These are phyloP conservation scores for Ambrosia artemisiifolia DNA, from an alignment of 129 eudicot species.

Conservation along the genomic window DNA sequence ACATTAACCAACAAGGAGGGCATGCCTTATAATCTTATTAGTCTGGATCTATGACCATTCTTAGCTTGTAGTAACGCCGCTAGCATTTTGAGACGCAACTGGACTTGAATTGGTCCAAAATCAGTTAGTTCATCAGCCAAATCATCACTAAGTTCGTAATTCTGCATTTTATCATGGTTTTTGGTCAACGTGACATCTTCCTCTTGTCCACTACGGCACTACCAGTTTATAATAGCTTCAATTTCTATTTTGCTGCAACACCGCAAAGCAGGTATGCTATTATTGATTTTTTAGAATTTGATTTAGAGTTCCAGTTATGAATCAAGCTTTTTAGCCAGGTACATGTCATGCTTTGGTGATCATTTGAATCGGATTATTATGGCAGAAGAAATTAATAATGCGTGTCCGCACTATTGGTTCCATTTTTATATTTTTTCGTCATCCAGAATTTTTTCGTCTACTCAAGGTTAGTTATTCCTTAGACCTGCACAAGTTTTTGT, in stretches of 20 bases:
- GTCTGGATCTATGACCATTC: slow-evolving; percentile 55
- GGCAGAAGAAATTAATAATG: no score
- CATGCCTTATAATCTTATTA: background rate
- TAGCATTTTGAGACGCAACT: slow-evolving; percentile 19
- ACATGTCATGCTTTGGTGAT: no score
- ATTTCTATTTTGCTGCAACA: slow-evolving; percentile 17
- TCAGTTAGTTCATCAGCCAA: slow-evolving; percentile 25
- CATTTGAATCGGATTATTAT: no score
- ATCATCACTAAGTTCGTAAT: slow-evolving; percentile 33
- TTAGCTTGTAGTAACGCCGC: slow-evolving; percentile 41
- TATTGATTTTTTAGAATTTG: no score
- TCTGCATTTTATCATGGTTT: slow-evolving; percentile 21
- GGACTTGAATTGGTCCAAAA: slow-evolving; percentile 32
- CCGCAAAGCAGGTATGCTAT: no score
- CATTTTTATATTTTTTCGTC: no score
- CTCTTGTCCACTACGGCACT: slow-evolving; percentile 12
- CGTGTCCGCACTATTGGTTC: no score
- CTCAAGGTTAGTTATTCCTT: no score
- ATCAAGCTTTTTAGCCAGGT: no score
- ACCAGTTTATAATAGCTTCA: slow-evolving; percentile 15
- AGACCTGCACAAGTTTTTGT: no score
- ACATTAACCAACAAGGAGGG: slow-evolving; percentile 3
- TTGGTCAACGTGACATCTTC: slow-evolving; percentile 12
- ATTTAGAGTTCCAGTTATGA: no score
- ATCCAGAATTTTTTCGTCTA: no score